Base-by-base conservation (phyloP, 2,329 filamentous ascomycete genomes). In the Alternaria solani region DNA sequence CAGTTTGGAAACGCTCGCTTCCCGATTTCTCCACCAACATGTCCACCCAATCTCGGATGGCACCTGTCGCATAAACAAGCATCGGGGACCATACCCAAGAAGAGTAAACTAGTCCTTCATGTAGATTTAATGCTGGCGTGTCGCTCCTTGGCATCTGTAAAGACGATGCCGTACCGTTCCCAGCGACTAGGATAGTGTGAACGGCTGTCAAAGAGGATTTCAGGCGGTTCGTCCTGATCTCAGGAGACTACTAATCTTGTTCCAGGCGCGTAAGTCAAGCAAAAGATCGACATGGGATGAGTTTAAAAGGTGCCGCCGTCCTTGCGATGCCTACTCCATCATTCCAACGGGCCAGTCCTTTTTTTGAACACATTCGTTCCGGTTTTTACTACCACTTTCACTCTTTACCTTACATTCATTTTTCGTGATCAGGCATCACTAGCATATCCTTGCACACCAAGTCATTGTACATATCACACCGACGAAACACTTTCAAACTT, bases 281-380 rank as follows among this genome's bases (percentile, higher is more conserved):
- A 61, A 66, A 56, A 65, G 64, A 56, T 44, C 64, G 58, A 59
- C 55, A 32, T 54, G 47, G 36, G 42, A 41, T 32, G 44, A 43
- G 47, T 47, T 47, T 53, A 58, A 47, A 60, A 57, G 47, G 25
- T 42, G 23, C n/a, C 42, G 54, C 25, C 42, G 48, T 42, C 48
- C 46, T 16, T 20, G 18, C 23, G 1, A 36, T 28, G 25, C 23
- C 23, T 14, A 23, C 26, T 60, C 57, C 51, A 60, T 64, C 55
- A 65, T 65, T 66, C 63, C 58, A 69, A 63, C 63, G 53, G 64
- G 64, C 67, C 64, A 70, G 68, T 66, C 66, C 64, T 70, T 59
- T 62, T 44, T 51, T 62, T 51, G 28, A 57, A 61, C 65, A 60
- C 64, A 63, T 62, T 69, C 64, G 47, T 67, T 69, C 51, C 38